Base-by-base conservation (phyloP, 192 early-diverging fungal genomes). In the Chytriomyces sp. region DNA sequence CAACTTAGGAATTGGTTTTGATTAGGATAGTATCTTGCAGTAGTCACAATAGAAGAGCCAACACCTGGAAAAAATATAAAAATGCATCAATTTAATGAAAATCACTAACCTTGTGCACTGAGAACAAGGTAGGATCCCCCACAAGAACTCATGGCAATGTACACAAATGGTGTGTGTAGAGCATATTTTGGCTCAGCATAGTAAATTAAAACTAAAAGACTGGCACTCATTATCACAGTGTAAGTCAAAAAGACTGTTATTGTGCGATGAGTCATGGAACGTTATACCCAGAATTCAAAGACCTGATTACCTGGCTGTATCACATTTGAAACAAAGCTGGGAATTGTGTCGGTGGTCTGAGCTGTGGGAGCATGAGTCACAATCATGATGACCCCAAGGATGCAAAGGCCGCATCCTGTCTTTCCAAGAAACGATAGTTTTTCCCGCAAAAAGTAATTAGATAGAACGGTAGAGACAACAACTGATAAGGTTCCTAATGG, bases 401-500 rank as follows among this genome's bases (percentile, higher is more conserved):
- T 80, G 71, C 90, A 91, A 34, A 84, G 84, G 10, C 78, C 77
- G 70, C 86, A 87, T 1, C 90, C 90, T 52, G 87, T 80, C 65
- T 86, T 87, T 17, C 84, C 90, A 17, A 80, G 67, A 31, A 86
- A 80, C 49, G 73, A 82, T 28, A 90, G 79, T 30, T 81, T 75
- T 56, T 90, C 89, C 17, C 84, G 84, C 44, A 90, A 70, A 33
- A 91, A 71, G 14, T 84, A 17, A 5, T 85, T 77, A 2, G 88
- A 89, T 17, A 90, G 73, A 10, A 86, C 72, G 17, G 89, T 82
- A 65, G 84, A 83, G 41, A 94, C 89, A 65, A 96, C 91, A 40
- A 96, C 94, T 74, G 89, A 91, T 22, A 96, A 80, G 39, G 94
- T 93, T 38, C 94, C 94, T 66, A 98, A 88, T 2, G 96, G 95